Evolutionary conservation across 345 rosid genomes (phyloP), one percentile per base, ranked within the genome.

Genomic region (Boechera retrofracta): DNA sequence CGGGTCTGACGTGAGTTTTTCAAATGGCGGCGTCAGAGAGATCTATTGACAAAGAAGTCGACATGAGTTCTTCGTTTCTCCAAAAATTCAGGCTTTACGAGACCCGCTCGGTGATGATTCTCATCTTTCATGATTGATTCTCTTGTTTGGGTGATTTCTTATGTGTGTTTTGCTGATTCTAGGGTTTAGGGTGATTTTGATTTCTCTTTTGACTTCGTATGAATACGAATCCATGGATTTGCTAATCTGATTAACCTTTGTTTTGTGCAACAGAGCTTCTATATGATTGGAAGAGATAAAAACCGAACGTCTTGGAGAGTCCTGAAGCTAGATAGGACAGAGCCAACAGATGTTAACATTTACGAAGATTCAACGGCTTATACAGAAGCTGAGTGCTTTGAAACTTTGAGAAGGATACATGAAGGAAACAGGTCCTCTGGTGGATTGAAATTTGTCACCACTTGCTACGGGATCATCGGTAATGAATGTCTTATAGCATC

Each of bases 381-480:
- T 75, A 74, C 96, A 11, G 92, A 89, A 80, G 71, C 76, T 36
- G 98, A 95, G 67, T 92, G 90, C 72, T 78, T 54, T 15, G 96
- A 89, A 28, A 75, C 92, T 69, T 81, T 86, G 64, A 83, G 74
- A 84, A 76, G 98, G 85, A 75, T 95, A 52, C 87, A 86, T 36
- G 98, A 91, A 82, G 98, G 98, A 72, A 95, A 95, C 77, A 84
- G 77, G 82, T 70, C 85, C 12, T 85, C 89, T 0, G 99, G 99
- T 47, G 99, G 99, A 47, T 87, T 95, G 80, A 90, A 87, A 80
- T 86, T 92, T 49, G 88, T 89, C 61, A 86, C 97, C 31, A 72
- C 81, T 80, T 95, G 91, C 81, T 92, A 87, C 33, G 99, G 99
- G 60, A 88, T 95, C 66, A 82, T 95, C 42, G 99, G 99, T 95